A percentile compares a stretch with the other conserved stretches of the same genome.
Conservation (phyloP, 2,329 filamentous ascomycete genomes). For the Claviceps pusilla region DNA sequence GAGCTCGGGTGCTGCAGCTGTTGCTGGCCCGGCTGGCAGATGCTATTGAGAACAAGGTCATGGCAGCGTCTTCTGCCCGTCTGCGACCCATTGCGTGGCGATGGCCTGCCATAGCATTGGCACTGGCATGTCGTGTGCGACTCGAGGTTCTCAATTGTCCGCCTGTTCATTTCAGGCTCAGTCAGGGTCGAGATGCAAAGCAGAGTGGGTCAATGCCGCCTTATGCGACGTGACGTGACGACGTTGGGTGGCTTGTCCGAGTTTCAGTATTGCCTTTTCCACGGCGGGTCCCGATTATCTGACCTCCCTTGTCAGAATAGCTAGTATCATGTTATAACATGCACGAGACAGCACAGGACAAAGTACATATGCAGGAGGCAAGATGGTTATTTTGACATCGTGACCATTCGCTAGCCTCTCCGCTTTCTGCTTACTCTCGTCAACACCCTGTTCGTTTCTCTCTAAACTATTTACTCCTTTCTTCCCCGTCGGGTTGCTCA, state of each 20-base stretch:
- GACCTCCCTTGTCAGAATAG: too few relatives aligned
- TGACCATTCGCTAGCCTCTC: neutral
- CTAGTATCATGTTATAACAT: neutral
- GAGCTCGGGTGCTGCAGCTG: neutral
- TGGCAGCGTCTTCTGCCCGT: slow-evolving; percentile 13
- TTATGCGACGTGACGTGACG: neutral
- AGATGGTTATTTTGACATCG: neutral
- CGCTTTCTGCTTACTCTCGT: neutral
- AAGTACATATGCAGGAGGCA: neutral
- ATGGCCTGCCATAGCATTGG: neutral
- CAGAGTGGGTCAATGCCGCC: neutral
- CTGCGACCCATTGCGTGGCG: neutral
- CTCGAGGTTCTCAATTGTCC: neutral
- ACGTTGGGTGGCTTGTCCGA: neutral
- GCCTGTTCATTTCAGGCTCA: neutral
- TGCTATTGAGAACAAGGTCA: slow-evolving; percentile 13
- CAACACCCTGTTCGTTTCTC: neutral
- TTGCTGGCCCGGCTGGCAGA: slow-evolving; percentile 5
- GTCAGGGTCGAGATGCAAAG: neutral
- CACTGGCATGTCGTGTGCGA: neutral
- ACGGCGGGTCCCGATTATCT: too few relatives aligned
- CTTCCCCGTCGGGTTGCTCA: neutral
- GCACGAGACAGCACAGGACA: neutral
- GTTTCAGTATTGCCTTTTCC: neutral
- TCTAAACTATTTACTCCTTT: neutral